Base-by-base conservation (phyloP, 2,329 filamentous ascomycete genomes). In the Beauveria pseudobassiana region DNA sequence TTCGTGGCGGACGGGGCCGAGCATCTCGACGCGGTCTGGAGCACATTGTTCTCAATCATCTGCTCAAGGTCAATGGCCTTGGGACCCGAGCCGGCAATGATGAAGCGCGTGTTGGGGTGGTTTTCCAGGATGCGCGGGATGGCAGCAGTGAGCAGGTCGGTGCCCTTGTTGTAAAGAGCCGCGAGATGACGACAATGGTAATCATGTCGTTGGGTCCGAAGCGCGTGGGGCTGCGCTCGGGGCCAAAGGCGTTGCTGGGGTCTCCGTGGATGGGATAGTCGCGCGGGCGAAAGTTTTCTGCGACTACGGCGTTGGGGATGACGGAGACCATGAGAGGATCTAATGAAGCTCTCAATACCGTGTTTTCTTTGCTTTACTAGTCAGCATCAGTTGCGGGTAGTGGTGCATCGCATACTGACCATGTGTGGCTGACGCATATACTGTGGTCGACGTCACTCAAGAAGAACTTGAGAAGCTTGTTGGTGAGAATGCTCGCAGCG, bases 151-250 rank as follows among this genome's bases (percentile, higher is more conserved):
- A 99, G 83, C 0, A 99, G 84, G 73, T 99, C 96, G 1, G 91
- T 98, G 63, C 95, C 95, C 74, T 99, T 99, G 76, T 99, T 99
- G 76, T 98, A 98, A 76, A 98, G 99, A 99, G 85, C 22, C 95
- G 91, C 9, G 93, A 97, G 64, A 99, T 96, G 22, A 99, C 93
- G 1, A 99, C 91, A 63, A 99, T 97, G 8, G 92, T 97, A 69
- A 99, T 93, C 12, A 87, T 89, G 68, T 97, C 93, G 65, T 91
- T 82, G 0, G 92, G 90, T 0, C 90, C 89, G 3, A 96, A 82
- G 7, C 85, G 86, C 59, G 87, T 87, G 3, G 86, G 85, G 0
- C 86, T 82, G 6, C 78, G 75, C 67, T 77, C 78, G 53, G 74
- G 77, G 50, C 71, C 69, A 63, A 80, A 79, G 22, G 68, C 67